Conservation (phyloP, 164 flowering plant genomes). For the Liriodendron chinense region DNA sequence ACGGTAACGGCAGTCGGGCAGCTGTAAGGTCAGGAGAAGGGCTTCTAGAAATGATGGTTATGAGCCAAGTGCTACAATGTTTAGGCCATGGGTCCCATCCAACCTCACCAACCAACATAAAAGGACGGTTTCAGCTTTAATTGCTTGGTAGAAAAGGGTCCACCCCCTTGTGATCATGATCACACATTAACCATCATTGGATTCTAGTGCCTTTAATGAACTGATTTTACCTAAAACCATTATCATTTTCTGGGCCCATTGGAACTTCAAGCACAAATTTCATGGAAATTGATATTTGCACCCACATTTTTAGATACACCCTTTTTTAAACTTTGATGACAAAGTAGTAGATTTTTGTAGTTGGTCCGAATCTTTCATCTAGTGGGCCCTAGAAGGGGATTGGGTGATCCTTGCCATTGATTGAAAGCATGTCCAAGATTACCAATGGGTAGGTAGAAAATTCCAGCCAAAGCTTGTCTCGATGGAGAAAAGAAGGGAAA, state of each 20-base stretch:
- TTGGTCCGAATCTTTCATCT: too few relatives aligned
- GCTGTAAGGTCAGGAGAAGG: not conserved
- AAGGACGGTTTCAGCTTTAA: not conserved
- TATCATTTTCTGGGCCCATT: not conserved
- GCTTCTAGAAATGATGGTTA: not conserved
- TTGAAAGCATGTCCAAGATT: too few relatives aligned
- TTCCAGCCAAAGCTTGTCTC: too few relatives aligned
- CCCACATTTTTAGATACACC: too few relatives aligned
- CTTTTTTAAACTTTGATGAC: too few relatives aligned
- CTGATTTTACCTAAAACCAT: not conserved
- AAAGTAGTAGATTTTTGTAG: too few relatives aligned
- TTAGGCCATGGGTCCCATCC: not conserved
- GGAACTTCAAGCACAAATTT: not conserved
- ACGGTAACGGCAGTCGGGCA: not conserved
- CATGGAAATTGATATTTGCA: too few relatives aligned
- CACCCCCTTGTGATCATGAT: not conserved
- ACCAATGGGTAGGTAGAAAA: too few relatives aligned
- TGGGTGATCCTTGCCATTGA: too few relatives aligned
- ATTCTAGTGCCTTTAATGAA: not conserved
- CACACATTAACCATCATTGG: too few relatives aligned
- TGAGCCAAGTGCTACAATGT: not conserved
- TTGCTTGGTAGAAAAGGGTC: not conserved
- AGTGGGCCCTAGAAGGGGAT: too few relatives aligned
- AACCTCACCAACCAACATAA: not conserved
- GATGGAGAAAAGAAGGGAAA: too few relatives aligned